Evolutionary conservation across 768 basidiomycete genomes (phyloP), one percentile per base, ranked within the genome.

Genomic region (Lactarius pseudohatsudake): DNA sequence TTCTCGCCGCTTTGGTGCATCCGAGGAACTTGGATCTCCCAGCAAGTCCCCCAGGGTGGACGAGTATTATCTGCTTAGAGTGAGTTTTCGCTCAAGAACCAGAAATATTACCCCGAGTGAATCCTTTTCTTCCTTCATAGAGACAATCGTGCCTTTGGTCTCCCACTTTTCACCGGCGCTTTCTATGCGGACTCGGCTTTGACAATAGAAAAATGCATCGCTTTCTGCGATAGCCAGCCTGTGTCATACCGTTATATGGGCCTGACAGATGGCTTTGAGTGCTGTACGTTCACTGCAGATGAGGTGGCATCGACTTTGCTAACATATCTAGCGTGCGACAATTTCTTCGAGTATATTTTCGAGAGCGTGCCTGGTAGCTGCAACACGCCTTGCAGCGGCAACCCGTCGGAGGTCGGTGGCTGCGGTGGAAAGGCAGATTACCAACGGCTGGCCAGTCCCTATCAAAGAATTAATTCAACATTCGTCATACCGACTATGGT

Each of bases 211-310:
- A 72, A 74, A 7, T 84, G 83, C 68, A 72, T 82, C 66, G 72
- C 32, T 54, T 83, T 77, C 66, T 83, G 83, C 72, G 76, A 79
- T 41, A 61, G 76, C 75, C 75, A 79, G 62, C 69, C 75, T 16
- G 30, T 20, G 11, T 11, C 56, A 10, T 89, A 79, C 72, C 75
- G 86, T 65, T 90, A 83, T 69, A 87, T 89, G 22, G 91, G 90
- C 10, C 79, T 85, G 20, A 89, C 91, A 76, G 90, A 81, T 67
- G 82, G 79, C 32, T 77, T 81, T 62, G 81, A 87, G 75, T 88
- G 85, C 77, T 87, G 86, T 86, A 74, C 30, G 55, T 32, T 3
- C 22, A 22, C 4, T 16, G 15, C 53, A 10, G 22, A 34, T 6
- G 13, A 56, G 4, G 16, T 26, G 1, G 50, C 7, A 5, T 4